Base-by-base conservation (phyloP, 2,329 filamentous ascomycete genomes). In the Dactylellina sp. region DNA sequence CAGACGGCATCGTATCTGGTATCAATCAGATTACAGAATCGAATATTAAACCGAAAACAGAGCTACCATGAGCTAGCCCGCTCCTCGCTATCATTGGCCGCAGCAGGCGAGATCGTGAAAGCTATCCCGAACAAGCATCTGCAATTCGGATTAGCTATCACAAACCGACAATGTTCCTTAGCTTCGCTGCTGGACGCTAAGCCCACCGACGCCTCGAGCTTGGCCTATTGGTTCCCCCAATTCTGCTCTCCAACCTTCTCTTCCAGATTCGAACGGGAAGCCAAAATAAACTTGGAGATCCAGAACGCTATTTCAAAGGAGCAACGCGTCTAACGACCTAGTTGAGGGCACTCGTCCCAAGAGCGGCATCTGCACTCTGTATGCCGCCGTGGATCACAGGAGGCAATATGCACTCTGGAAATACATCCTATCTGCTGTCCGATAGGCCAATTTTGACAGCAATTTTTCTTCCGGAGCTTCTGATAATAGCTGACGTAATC, bases 151-250 rank as follows among this genome's bases (percentile, higher is more conserved):
- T 63, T 63, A 63, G 59, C 59, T 63, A 63, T 57, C 57, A 62
- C 57, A 71, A 71, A 57, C 57, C 66, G 47, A 71, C 66, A 62
- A 63, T 71, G 44, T 56, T 63, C 66, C 57, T 63, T 71, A 61
- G 60, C 66, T 52, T 63, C 66, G 25, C 66, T 63, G 40, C 32
- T 24, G 3, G 46, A 53, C 46, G 47, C 32, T 52, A 46, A 49
- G 59, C 44, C 57, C 59, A 12, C 44, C 35, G 22, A 52, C 44
- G 20, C 57, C 32, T 62, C 57, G 14, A 62, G 16, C 44, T 22
- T 32, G 14, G 37, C 28, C 40, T 20, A 28, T 57, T 44, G 35
- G 56, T 47, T 32, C 39, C 39, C 28, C 28, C n/a, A 46, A 64
- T 39, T 32, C 25, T 37, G 22, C 40, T 40, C 37, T 40, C 37